Conservation (phyloP, 139 green algal genomes). For the Chara braunii region DNA sequence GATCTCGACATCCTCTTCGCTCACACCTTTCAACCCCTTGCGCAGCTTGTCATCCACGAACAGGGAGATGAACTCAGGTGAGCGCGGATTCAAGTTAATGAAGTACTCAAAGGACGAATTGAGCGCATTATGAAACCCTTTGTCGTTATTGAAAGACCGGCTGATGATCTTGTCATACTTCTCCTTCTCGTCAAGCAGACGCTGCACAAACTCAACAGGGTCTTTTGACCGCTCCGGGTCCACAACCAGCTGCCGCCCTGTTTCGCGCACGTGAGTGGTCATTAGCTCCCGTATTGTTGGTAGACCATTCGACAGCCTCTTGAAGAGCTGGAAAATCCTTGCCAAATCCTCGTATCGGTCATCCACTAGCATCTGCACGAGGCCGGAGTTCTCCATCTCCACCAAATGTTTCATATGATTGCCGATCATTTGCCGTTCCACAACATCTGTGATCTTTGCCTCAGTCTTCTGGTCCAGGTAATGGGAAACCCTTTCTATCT, state of each 20-base stretch:
- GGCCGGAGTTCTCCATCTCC: constrained; percentile 83
- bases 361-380: constrained; percentile 68
- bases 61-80: constrained; percentile 88
- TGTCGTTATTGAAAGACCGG: constrained; percentile 70
- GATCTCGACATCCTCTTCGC: constrained; percentile 77
- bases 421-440: constrained; percentile 78
- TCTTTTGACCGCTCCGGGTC: constrained; percentile 60
- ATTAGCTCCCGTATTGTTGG: constrained; percentile 59
- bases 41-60: constrained; percentile 94
- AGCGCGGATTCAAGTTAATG: constrained; percentile 81
- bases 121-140: constrained; percentile 77
- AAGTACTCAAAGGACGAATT: constrained; percentile 89
- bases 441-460: constrained; percentile 49
- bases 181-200: constrained; percentile 71
- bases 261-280: constrained; percentile 40
- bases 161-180: constrained; percentile 85
- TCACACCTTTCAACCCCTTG: constrained; percentile 56
- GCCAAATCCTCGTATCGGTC: constrained; percentile 74
- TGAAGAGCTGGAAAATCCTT: constrained; percentile 85
- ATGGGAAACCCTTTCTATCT: constrained; percentile 68
- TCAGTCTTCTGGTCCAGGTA: constrained; percentile 81
- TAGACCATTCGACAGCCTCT: constrained; percentile 60
- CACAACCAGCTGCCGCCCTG: constrained; percentile 60
- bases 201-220: constrained; percentile 77
- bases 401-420: constrained; percentile 77